Percentiles rank a stretch among this genome's conserved stretches.
These are phyloP conservation scores for Kwoniella dendrophila DNA, from an alignment of 768 basidiomycete genomes.

Conservation along the genomic window DNA sequence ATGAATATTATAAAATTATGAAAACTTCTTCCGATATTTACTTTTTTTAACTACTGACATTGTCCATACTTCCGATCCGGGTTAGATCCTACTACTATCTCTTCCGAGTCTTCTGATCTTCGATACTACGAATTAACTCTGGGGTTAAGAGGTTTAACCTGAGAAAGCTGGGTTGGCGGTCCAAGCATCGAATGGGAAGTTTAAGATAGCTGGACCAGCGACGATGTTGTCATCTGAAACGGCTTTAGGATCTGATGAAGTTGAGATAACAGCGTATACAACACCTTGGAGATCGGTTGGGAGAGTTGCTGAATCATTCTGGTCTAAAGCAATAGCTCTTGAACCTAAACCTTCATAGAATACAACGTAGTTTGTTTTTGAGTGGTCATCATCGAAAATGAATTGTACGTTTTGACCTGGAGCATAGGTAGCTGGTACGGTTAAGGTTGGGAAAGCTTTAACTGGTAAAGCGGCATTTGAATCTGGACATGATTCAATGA, in stretches of 20 bases:
- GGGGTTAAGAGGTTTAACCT: conserved; percentile 11
- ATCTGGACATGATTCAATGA: conserved; percentile 64
- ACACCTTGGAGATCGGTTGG: conserved; percentile 42
- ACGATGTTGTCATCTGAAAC: conserved; percentile 61
- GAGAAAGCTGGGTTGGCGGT: conserved; percentile 40
- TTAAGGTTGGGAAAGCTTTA: conserved; percentile 62
- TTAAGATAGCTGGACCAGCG: conserved; percentile 64
- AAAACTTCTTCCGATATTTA: conserved; percentile 1
- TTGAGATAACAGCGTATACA: conserved; percentile 44
- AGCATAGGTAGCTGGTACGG: conserved; percentile 16
- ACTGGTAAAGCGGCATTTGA: conserved; percentile 62
- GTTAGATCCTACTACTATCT: not conserved
- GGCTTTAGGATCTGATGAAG: conserved; percentile 25
- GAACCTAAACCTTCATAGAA: conserved; percentile 46
- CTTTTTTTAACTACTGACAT: not conserved
- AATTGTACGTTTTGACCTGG: conserved; percentile 59
- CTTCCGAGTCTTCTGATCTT: not conserved
- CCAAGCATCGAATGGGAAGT: conserved; percentile 32
- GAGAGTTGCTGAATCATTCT: conserved; percentile 37
- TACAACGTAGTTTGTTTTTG: conserved; percentile 40
- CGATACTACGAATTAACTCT: not conserved
- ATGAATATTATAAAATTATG: not conserved
- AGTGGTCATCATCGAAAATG: conserved; percentile 59
- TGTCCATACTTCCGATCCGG: not conserved
- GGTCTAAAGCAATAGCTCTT: conserved; percentile 31